These are phyloP conservation scores for Colletotrichum euphorbiae DNA, from an alignment of 2,329 filamentous ascomycete species.

Conservation along the genomic window DNA sequence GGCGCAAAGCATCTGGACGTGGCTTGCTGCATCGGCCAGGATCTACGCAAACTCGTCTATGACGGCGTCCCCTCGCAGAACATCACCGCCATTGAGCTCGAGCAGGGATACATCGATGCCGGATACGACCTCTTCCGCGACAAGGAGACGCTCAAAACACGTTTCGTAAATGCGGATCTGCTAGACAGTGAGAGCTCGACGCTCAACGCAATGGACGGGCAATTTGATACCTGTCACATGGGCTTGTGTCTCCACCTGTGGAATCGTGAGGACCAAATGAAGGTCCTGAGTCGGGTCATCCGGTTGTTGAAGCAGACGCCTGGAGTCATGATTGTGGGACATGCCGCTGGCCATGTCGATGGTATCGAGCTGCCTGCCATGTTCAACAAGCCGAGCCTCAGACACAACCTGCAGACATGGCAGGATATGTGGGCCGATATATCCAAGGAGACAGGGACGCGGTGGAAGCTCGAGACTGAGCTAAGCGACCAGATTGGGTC, in stretches of 20 bases:
- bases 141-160: constrained; percentile 39
- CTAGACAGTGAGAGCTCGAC: constrained; percentile 40
- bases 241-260: constrained; percentile 45
- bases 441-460: constrained; percentile 35
- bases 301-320: constrained; percentile 23
- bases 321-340: constrained; percentile 37
- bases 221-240: constrained; percentile 44
- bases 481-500: background rate
- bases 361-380: constrained; percentile 14
- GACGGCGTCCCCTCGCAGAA: constrained; percentile 43
- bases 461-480: constrained; percentile 26
- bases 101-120: constrained; percentile 41
- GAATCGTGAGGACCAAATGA: constrained; percentile 40
- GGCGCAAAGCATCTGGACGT: constrained; percentile 44
- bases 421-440: constrained; percentile 39
- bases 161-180: constrained; percentile 42
- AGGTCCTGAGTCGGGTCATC: constrained; percentile 29
- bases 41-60: constrained; percentile 44
- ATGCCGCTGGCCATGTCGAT: constrained; percentile 34
- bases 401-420: constrained; percentile 40
- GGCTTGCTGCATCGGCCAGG: constrained; percentile 47
- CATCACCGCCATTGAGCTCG: constrained; percentile 44
- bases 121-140: constrained; percentile 46
- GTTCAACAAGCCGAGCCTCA: background rate
- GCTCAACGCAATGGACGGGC: constrained; percentile 36